These are phyloP conservation scores for Phyllosticta capitalensis DNA, from an alignment of 2,329 filamentous ascomycete genomes.

Conservation along the genomic window DNA sequence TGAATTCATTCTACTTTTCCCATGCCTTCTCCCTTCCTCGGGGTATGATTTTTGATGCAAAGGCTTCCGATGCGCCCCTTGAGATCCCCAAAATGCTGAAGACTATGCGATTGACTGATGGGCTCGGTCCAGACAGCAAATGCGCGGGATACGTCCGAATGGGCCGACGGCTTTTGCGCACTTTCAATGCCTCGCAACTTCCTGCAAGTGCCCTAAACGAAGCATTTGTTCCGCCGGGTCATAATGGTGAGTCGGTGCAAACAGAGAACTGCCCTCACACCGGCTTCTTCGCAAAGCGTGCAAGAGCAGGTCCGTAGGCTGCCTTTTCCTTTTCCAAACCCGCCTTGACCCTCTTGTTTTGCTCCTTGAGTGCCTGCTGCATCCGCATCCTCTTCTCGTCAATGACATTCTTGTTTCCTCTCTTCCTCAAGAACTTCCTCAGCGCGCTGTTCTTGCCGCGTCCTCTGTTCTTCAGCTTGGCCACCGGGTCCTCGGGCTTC, in stretches of 20 bases:
- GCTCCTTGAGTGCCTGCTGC: slow-evolving; percentile 66
- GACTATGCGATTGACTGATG: no score
- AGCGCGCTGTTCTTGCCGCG: slow-evolving; percentile 84
- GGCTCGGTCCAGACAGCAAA: no score
- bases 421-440: slow-evolving; percentile 83
- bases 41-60: not conserved
- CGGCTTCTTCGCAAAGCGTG: slow-evolving; percentile 69
- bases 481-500: slow-evolving; percentile 50
- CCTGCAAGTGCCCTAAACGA: no score
- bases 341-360: slow-evolving; percentile 58
- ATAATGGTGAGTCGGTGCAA: not conserved
- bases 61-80: not conserved
- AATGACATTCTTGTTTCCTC: slow-evolving; percentile 84
- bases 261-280: not conserved
- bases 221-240: not conserved
- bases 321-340: slow-evolving; percentile 58
- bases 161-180: not conserved
- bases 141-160: no score
- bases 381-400: slow-evolving; percentile 87
- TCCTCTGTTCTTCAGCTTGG: slow-evolving; percentile 62
- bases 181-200: not conserved
- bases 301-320: slow-evolving; percentile 76
- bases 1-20: not conserved
- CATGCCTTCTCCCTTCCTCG: not conserved
- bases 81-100: not conserved